phyloP scores from a whole-genome alignment of 2,329 filamentous ascomycete species.

The Botryotinia calthae region DNA sequence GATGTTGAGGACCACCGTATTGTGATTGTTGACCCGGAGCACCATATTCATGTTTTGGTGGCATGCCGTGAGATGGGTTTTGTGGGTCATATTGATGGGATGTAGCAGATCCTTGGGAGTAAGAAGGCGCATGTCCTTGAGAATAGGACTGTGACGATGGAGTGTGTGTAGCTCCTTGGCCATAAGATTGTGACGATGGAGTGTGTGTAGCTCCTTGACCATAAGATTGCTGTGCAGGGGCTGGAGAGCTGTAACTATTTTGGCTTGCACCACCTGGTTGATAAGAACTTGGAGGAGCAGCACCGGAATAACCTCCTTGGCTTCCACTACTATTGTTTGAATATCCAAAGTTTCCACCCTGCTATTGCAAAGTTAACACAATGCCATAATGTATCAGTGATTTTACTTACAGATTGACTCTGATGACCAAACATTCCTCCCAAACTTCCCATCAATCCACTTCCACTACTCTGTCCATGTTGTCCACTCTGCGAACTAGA shows the following conservation, averaged over 20 bases:
- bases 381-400: not conserved
- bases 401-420: slow-evolving; percentile 27
- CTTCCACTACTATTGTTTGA: slow-evolving; percentile 48
- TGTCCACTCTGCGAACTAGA: slow-evolving; percentile 37
- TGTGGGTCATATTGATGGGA: slow-evolving; percentile 20
- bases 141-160: slow-evolving; percentile 24
- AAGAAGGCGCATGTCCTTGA: slow-evolving; percentile 4
- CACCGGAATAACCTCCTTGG: slow-evolving; percentile 56
- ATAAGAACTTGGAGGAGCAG: slow-evolving; percentile 62
- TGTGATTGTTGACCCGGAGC: slow-evolving; percentile 27
- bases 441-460: slow-evolving; percentile 34
- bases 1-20: slow-evolving; percentile 33
- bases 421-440: slow-evolving; percentile 36
- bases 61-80: slow-evolving; percentile 8
- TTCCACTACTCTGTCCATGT: slow-evolving; percentile 30
- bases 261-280: slow-evolving; percentile 42
- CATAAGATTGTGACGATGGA: slow-evolving; percentile 22
- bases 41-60: slow-evolving; percentile 20
- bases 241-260: slow-evolving; percentile 26
- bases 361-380: slow-evolving; percentile 28
- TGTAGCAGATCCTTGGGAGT: slow-evolving; percentile 14
- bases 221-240: slow-evolving; percentile 21
- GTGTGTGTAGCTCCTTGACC: not conserved
- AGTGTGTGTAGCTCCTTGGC: not conserved
- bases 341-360: slow-evolving; percentile 61